Evolutionary conservation across 2,329 filamentous ascomycete species (phyloP).

Genomic region (Geosmithia putterillii): DNA sequence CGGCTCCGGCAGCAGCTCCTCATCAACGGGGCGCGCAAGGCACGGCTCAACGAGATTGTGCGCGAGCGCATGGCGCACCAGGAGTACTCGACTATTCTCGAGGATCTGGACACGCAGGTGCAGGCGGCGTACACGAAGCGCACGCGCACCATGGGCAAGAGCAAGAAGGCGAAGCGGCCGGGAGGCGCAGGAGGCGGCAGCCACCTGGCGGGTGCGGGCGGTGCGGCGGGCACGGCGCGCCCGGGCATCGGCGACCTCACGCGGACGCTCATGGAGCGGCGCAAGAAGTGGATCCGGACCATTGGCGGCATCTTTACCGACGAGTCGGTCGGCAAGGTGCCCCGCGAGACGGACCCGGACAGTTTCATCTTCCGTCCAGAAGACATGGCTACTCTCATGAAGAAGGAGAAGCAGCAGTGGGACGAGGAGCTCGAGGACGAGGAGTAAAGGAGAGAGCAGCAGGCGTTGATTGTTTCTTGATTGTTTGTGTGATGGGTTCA

Average conservation of each 20-base stretch:
- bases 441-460: conserved; percentile 13
- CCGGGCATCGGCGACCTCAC: conserved; percentile 84
- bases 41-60: conserved; percentile 73
- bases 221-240: conserved; percentile 48
- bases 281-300: conserved; percentile 78
- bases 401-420: conserved; percentile 68
- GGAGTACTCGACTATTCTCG: conserved; percentile 92
- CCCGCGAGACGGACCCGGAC: conserved; percentile 48
- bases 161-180: conserved; percentile 75
- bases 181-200: conserved; percentile 65
- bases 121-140: conserved; percentile 93
- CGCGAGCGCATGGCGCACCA: conserved; percentile 92
- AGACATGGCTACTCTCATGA: conserved; percentile 61
- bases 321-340: conserved; percentile 63
- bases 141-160: conserved; percentile 86
- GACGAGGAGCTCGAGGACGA: conserved; percentile 67
- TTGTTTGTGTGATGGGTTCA: no score
- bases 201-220: conserved; percentile 43
- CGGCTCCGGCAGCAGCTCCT: conserved; percentile 75
- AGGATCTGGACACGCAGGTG: conserved; percentile 90
- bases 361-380: conserved; percentile 62
- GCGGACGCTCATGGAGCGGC: conserved; percentile 82
- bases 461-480: background rate
- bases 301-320: conserved; percentile 87
- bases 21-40: conserved; percentile 82